Conservation (phyloP, 176 grass and related monocot species). For the Zizania latifolia region DNA sequence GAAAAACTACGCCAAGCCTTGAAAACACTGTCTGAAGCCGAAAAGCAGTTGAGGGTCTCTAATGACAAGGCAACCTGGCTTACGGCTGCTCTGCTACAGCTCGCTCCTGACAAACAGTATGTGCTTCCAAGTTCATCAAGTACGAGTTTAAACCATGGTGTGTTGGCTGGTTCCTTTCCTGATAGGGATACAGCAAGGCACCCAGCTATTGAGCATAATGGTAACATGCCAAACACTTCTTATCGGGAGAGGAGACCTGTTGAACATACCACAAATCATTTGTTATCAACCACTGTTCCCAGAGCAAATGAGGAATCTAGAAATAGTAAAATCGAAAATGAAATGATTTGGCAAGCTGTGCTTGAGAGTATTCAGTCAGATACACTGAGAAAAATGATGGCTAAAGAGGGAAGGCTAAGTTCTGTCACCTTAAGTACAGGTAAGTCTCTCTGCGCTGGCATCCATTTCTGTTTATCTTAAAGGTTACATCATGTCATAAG, state of each 20-base stretch:
- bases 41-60: conserved; percentile 68
- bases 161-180: conserved; percentile 19
- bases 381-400: conserved; percentile 77
- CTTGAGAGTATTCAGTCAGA: conserved; percentile 78
- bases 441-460: conserved; percentile 28
- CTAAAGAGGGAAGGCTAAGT: conserved; percentile 62
- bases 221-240: conserved; percentile 28
- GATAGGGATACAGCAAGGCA: conserved; percentile 32
- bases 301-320: conserved; percentile 28
- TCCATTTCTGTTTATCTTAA: conserved; percentile 14
- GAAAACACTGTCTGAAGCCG: conserved; percentile 64
- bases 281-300: conserved; percentile 27
- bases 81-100: conserved; percentile 78
- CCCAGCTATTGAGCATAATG: conserved; percentile 25
- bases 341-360: conserved; percentile 80
- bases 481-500: background rate
- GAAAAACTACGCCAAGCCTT: conserved; percentile 67
- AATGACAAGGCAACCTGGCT: conserved; percentile 72
- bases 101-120: conserved; percentile 82
- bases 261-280: conserved; percentile 37
- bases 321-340: conserved; percentile 49
- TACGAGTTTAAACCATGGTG: conserved; percentile 42
- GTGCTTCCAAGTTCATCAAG: conserved; percentile 61
- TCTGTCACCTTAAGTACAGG: conserved; percentile 75
- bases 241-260: conserved; percentile 21